Evolutionary conservation across 805 yeast species (phyloP).

Genomic region (Ogataea salicorniae): DNA sequence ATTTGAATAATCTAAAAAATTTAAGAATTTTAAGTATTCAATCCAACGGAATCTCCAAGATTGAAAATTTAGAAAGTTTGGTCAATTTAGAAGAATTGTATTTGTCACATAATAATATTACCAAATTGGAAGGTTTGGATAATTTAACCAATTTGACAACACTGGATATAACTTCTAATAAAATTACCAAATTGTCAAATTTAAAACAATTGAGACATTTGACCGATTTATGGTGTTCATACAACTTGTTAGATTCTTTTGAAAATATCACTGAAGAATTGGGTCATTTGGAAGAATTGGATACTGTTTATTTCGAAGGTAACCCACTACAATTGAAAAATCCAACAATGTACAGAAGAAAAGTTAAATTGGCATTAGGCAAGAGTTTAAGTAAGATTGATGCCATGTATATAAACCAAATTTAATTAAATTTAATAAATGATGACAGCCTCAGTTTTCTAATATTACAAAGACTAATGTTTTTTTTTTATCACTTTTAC

Average conservation of each 20-base stretch:
- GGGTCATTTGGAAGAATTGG: slow-evolving; percentile 56
- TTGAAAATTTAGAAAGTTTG: slow-evolving; percentile 77
- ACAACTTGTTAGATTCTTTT: slow-evolving; percentile 64
- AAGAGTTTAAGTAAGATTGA: slow-evolving; percentile 78
- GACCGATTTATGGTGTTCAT: slow-evolving; percentile 93
- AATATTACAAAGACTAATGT: too few relatives aligned
- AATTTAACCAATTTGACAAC: slow-evolving; percentile 60
- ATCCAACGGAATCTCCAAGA: slow-evolving; percentile 68
- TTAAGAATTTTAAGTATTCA: slow-evolving; percentile 81
- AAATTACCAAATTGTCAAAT: slow-evolving; percentile 55
- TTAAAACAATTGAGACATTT: slow-evolving; percentile 60
- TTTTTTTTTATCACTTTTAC: too few relatives aligned
- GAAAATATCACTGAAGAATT: slow-evolving; percentile 65
- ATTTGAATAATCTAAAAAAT: slow-evolving; percentile 52
- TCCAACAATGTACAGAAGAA: slow-evolving; percentile 81
- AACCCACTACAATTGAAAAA: slow-evolving; percentile 77
- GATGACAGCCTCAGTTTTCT: too few relatives aligned
- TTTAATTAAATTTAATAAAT: too few relatives aligned
- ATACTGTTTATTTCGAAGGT: slow-evolving; percentile 90
- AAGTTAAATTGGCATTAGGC: slow-evolving; percentile 67
- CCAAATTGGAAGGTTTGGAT: slow-evolving; percentile 72
- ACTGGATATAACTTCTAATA: slow-evolving; percentile 78
- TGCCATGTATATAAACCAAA: slow-evolving; percentile 57
- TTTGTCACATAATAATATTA: slow-evolving; percentile 77
- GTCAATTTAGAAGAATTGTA: slow-evolving; percentile 78